phyloP scores from a whole-genome alignment of 2,329 filamentous ascomycete species.

The Colletotrichum magnum region DNA sequence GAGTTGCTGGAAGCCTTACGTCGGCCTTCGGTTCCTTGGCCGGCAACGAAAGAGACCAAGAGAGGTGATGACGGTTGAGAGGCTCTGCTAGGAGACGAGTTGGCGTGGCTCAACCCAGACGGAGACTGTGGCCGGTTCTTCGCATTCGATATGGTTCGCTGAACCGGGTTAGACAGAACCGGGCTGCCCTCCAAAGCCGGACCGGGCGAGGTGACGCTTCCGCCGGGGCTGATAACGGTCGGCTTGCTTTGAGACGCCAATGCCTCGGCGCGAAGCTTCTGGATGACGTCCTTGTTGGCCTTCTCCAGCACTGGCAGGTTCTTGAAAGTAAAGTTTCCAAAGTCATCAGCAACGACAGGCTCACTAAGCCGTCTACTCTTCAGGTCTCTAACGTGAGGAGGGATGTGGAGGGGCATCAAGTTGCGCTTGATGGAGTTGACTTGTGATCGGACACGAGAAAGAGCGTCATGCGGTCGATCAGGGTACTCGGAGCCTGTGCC shows the following conservation, averaged over 20 bases:
- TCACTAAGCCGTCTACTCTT: slow-evolving; percentile 92
- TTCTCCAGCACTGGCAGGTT: slow-evolving; percentile 97
- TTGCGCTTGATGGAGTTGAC: slow-evolving; percentile 90
- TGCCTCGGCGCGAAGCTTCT: slow-evolving; percentile 93
- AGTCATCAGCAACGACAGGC: slow-evolving; percentile 90
- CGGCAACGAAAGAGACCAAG: slow-evolving; percentile 96
- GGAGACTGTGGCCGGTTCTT: slow-evolving; percentile 92
- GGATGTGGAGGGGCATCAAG: slow-evolving; percentile 95
- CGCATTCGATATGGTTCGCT: slow-evolving; percentile 85
- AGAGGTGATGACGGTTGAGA: slow-evolving; percentile 80
- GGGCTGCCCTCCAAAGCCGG: slow-evolving; percentile 88
- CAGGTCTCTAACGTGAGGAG: slow-evolving; percentile 92
- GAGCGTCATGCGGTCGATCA: slow-evolving; percentile 93
- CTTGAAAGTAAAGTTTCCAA: slow-evolving; percentile 97
- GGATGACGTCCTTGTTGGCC: slow-evolving; percentile 98
- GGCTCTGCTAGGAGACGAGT: slow-evolving; percentile 87
- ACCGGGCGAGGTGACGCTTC: slow-evolving; percentile 69
- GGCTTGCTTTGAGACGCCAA: slow-evolving; percentile 76
- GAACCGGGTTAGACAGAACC: slow-evolving; percentile 82
- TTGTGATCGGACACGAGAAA: slow-evolving; percentile 90
- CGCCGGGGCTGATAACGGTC: slow-evolving; percentile 60
- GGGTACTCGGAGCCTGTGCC: slow-evolving; percentile 82
- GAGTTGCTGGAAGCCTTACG: slow-evolving; percentile 94
- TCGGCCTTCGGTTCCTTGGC: slow-evolving; percentile 81
- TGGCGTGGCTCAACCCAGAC: slow-evolving; percentile 82